Base-by-base conservation (phyloP, 2,329 filamentous ascomycete species). In the Chaetomium sp. region DNA sequence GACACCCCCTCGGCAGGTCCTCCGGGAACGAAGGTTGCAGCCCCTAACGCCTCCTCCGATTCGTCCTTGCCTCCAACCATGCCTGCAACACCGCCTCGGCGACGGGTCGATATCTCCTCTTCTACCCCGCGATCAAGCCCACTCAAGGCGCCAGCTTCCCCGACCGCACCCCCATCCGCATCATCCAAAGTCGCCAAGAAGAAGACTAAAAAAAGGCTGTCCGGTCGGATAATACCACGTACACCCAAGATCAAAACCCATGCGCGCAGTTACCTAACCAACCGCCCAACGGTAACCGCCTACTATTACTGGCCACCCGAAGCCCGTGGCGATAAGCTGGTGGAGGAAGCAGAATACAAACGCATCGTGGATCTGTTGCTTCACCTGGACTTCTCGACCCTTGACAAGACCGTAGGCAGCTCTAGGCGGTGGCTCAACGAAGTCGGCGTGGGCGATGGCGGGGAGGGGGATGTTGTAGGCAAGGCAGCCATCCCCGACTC, bases 401-500 rank as follows among this genome's bases (percentile, higher is more conserved):
- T 87, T 3, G 83, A 85, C 12, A 84, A 89, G 56, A 87, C 89
- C 0, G 79, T 78, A 1, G 80, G 81, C 35, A 92, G 90, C 71
- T 91, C 90, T 2, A 78, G 76, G 59, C 85, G 89, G 60, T 95
- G 91, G 90, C 81, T 87, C 51, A 82, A 82, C 16, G 90, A 94
- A 72, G 86, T 89, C 1, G 84, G 83, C 19, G 78, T 81, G 63
- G 82, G 83, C 0, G 75, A 79, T 0, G 70, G 74, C 23, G 89
- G 85, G 86, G 83, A 84, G 0, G 72, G 81, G 9, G 75, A 78
- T 0, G 76, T 89, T 1, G 73, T 75, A 3, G 87, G 87, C 0
- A 75, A 72, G 35, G 62, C 65, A 12, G 33, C n/a, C 27, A 50
- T 59, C 9, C 10, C 60, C 9, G 47, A 57, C 21, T 29, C 45